phyloP scores from a whole-genome alignment of 257 asterid genomes.

The Solanum piurae region DNA sequence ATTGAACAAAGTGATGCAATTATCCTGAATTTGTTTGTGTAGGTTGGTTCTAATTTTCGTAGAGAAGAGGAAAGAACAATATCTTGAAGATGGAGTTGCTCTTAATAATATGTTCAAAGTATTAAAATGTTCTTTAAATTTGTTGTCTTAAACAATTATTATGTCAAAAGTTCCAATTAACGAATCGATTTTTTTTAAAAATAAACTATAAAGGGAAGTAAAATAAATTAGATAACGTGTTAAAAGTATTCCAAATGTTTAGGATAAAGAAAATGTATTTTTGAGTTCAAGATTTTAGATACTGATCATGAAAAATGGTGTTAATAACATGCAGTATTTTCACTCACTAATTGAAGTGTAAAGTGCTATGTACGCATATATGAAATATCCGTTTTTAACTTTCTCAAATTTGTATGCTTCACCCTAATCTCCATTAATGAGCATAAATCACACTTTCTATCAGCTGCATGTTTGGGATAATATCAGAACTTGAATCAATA shows the following conservation, averaged over 20 bases:
- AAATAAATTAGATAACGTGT: neutral
- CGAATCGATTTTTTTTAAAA: neutral
- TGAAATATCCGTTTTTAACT: no score
- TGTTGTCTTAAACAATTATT: no score
- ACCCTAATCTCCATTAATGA: neutral
- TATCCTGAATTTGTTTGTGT: neutral
- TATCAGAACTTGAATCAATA: neutral
- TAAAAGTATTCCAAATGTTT: neutral
- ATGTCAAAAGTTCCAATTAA: no score
- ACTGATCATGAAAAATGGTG: neutral
- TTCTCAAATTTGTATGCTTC: neutral
- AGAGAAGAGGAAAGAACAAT: neutral
- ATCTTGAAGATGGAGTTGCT: neutral
- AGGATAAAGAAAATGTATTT: neutral
- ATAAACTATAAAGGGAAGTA: no score
- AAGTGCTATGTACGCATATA: no score
- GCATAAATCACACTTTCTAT: neutral
- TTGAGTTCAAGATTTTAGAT: neutral
- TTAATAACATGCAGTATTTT: neutral
- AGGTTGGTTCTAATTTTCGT: neutral
- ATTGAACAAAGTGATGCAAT: neutral
- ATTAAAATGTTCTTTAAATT: no score
- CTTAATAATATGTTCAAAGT: no score
- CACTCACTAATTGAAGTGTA: neutral
- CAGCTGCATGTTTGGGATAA: neutral